Evolutionary conservation across 2,329 filamentous ascomycete genomes (phyloP), one percentile per base, ranked within the genome.

Genomic region (Penicillium olsonii): DNA sequence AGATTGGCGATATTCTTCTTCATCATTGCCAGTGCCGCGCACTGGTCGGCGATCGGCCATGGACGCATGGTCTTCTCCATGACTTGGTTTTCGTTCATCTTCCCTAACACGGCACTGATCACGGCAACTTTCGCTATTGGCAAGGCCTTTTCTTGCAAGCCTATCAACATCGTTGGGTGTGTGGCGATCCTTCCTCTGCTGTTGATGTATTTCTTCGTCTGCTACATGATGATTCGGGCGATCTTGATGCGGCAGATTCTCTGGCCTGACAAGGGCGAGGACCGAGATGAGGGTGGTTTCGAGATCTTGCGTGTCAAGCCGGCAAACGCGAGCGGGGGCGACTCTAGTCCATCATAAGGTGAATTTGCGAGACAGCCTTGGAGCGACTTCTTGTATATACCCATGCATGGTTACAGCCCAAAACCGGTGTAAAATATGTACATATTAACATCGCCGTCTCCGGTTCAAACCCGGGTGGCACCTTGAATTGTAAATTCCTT

Each of bases 31-130:
- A 80, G 88, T n/a, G 86, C 87, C 2, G 88, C 88, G 2, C 81
- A 92, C 51, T 87, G 81, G 78, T 87, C 84, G 24, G 85, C 87
- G 42, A 75, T 85, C 17, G 74, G 78, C 0, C 74, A 80, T 10
- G 78, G 79, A 31, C 80, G 77, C 46, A 83, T 91, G 75, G 79
- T 84, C 4, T 94, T 92, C 62, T 85, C 87, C 15, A 92, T 94
- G 87, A 89, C 85, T 1, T 95, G 88, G 85, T 94, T 87, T 70
- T 88, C 84, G 3, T 92, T 92, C 68, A 79, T 92, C 5, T 92
- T 92, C 62, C 88, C 88, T 2, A 90, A 92, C 59, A 92, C 88
- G 0, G 87, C 87, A 0, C 71, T 90, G 51, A 81, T 80, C 31
- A 88, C 85, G 0, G 87, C 88, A 0, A 94, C 88, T 0, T 84